Evolutionary conservation across 805 yeast species (phyloP).

Genomic region (Grigorovia yakushimaensis): DNA sequence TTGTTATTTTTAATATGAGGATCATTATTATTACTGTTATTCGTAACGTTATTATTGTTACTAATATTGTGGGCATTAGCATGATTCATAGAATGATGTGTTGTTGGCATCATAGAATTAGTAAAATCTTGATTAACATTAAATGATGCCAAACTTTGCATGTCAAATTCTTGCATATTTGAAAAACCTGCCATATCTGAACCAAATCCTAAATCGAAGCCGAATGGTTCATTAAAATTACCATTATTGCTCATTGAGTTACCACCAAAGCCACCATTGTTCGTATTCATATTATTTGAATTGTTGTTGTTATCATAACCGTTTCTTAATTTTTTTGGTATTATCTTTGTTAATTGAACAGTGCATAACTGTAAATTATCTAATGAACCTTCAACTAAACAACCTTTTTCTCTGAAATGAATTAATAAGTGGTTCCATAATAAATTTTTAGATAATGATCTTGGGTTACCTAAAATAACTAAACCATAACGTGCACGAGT

Average conservation of each 20-base stretch:
- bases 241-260: not conserved
- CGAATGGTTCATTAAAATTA: constrained; percentile 8
- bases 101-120: not conserved
- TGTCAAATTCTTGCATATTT: constrained; percentile 21
- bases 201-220: not conserved
- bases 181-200: constrained; percentile 14
- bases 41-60: constrained; percentile 1
- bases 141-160: constrained; percentile 28
- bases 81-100: not conserved
- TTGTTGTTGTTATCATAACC: constrained; percentile 9
- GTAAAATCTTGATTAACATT: constrained; percentile 11
- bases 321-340: constrained; percentile 13
- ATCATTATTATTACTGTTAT: not conserved
- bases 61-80: constrained; percentile 10
- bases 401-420: constrained; percentile 76
- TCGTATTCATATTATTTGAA: constrained; percentile 1
- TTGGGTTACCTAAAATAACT: constrained; percentile 75
- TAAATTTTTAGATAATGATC: constrained; percentile 56
- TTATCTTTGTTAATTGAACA: constrained; percentile 37
- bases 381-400: constrained; percentile 82
- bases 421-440: constrained; percentile 72
- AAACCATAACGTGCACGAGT: constrained; percentile 83
- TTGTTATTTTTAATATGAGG: constrained; percentile 16
- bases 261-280: not conserved
- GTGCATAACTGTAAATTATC: constrained; percentile 68